These are phyloP conservation scores for Scutellaria baicalensis DNA, from an alignment of 257 asterid species.

Conservation along the genomic window DNA sequence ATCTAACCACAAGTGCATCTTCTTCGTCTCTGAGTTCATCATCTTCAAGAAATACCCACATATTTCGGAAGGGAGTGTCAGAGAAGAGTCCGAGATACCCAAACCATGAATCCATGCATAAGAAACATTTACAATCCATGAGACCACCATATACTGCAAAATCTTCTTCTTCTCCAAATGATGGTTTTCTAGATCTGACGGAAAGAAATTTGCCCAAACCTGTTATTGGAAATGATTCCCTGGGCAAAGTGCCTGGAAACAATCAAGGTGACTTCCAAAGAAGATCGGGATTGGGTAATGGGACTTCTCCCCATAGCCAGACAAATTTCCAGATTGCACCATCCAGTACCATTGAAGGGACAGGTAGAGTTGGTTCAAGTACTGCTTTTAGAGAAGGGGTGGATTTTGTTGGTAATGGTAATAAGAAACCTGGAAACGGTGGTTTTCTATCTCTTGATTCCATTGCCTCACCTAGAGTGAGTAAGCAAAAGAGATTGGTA, in stretches of 20 bases:
- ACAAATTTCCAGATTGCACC: slow-evolving; percentile 13
- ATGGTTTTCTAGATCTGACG: slow-evolving; percentile 23
- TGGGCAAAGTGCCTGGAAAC: slow-evolving; percentile 15
- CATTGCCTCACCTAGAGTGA: slow-evolving; percentile 31
- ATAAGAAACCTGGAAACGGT: slow-evolving; percentile 25
- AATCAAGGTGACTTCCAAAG: slow-evolving; percentile 21
- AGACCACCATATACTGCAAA: slow-evolving; percentile 13
- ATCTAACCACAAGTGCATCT: slow-evolving; percentile 17
- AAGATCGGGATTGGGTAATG: slow-evolving; percentile 21
- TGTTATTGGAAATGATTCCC: slow-evolving; percentile 18
- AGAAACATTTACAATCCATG: slow-evolving; percentile 12
- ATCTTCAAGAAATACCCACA: slow-evolving; percentile 31
- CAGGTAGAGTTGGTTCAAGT: slow-evolving; percentile 23
- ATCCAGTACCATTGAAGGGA: slow-evolving; percentile 24
- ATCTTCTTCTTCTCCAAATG: slow-evolving; percentile 24
- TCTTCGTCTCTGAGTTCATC: slow-evolving; percentile 19
- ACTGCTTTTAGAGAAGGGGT: slow-evolving; percentile 19
- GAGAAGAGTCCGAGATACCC: slow-evolving; percentile 29
- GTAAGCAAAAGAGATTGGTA: slow-evolving; percentile 69
- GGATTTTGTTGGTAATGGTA: slow-evolving; percentile 14
- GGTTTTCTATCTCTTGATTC: slow-evolving; percentile 23
- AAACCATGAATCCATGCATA: slow-evolving; percentile 20
- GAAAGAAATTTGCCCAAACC: slow-evolving; percentile 19
- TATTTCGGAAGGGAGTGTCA: slow-evolving; percentile 20
- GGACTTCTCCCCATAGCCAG: slow-evolving; percentile 16